phyloP scores from a whole-genome alignment of 352 stramenopile species.

The Phytophthora rubi region DNA sequence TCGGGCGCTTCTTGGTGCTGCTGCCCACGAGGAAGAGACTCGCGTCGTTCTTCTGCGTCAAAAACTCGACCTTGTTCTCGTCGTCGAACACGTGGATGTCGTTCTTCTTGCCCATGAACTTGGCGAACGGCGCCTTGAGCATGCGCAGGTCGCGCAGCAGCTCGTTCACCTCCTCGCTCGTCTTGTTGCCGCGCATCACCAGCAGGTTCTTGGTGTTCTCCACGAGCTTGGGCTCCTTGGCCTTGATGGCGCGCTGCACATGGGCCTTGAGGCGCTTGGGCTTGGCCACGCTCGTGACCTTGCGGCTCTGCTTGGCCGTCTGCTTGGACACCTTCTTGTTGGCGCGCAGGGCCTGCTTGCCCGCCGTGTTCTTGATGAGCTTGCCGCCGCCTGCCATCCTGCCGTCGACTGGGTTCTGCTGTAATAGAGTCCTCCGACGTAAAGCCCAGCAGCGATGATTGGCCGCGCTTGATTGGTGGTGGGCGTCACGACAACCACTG shows the following conservation, averaged over 20 bases:
- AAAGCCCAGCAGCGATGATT: slow-evolving; percentile 17
- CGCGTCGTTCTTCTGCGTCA: slow-evolving; percentile 98
- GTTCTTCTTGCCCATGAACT: slow-evolving; percentile 94
- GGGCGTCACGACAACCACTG: slow-evolving; percentile 5
- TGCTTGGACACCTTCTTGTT: slow-evolving; percentile 76
- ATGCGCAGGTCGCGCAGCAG: slow-evolving; percentile 87
- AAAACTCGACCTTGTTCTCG: slow-evolving; percentile 92
- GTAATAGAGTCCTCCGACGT: background rate
- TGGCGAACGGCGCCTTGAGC: slow-evolving; percentile 87
- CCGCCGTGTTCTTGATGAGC: slow-evolving; percentile 69
- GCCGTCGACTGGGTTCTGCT: slow-evolving; percentile 30
- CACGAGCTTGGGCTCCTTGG: slow-evolving; percentile 91
- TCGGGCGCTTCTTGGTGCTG: slow-evolving; percentile 99
- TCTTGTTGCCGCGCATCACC: slow-evolving; percentile 91
- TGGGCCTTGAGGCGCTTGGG: slow-evolving; percentile 85
- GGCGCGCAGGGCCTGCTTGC: slow-evolving; percentile 71
- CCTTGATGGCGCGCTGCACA: slow-evolving; percentile 84
- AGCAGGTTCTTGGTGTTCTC: slow-evolving; percentile 93
- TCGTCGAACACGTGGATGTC: slow-evolving; percentile 95
- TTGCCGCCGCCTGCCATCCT: slow-evolving; percentile 71
- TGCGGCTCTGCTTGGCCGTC: slow-evolving; percentile 71
- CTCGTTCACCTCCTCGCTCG: slow-evolving; percentile 81
- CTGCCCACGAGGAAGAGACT: slow-evolving; percentile 96
- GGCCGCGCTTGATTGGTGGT: slow-evolving; percentile 55
- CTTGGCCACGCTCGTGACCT: slow-evolving; percentile 72